Evolutionary conservation across 768 basidiomycete genomes (phyloP), one percentile per base, ranked within the genome.

Genomic region (Leucocoprinus leucothites): DNA sequence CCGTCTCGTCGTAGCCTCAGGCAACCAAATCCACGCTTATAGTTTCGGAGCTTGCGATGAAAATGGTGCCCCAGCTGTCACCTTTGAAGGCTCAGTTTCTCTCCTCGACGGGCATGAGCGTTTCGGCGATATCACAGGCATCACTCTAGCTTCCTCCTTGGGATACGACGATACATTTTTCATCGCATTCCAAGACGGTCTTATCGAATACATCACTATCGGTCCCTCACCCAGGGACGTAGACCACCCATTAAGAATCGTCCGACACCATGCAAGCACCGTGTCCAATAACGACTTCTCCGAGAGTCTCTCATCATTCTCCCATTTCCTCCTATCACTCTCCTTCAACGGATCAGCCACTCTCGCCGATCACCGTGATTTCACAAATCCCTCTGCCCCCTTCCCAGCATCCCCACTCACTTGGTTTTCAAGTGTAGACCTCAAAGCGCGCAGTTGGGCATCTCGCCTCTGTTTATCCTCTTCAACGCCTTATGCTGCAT

Each of bases 1-100:
- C 24, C 73, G 83, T 7, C 69, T 91, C 1, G 57, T 87, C 35
- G 78, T 89, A 41, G 85, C 82, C 13, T 82, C 85, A 5, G 87
- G 86, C 9, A 71, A 69, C 58, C 63, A 64, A 19, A 66, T 91
- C n/a, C 76, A 81, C 59, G 82, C 78, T 7, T 90, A 86, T 63
- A 67, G 58, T 16, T 82, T 89, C 57, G 71, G 68, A 4, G 47
- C 58, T 48, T 60, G 9, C 31, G 14, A 9, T 9, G 58, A 65
- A 24, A 64, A 63, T 2, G 65, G 74, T 22, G 48, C 65, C 2
- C 84, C 86, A 3, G 65, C 72, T 18, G 64, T 87, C 26, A 58
- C 59, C 16, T 71, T 74, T 18, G 85, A 86, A 61, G 77, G 77
- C 7, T 69, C 72, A 0, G 75, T 72, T 60, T 62, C 69, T 9